Percentiles rank a stretch among this genome's conserved stretches.
phyloP scores from a whole-genome alignment of 805 yeast species.

The Blastobotrys muscicola region DNA sequence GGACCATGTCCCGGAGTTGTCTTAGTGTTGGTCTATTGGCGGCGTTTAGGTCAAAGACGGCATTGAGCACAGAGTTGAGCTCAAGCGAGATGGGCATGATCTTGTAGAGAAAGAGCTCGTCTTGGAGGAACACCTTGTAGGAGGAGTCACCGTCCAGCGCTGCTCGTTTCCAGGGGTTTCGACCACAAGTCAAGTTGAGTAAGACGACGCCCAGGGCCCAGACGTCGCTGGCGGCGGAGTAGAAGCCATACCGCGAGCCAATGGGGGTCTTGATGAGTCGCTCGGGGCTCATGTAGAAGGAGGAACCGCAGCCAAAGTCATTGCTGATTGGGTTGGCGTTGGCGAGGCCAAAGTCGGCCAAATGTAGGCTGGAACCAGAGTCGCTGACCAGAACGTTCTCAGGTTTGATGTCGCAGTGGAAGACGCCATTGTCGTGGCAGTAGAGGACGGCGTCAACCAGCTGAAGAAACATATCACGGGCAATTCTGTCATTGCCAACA shows the following conservation, averaged over 20 bases:
- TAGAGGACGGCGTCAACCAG: slow-evolving; percentile 68
- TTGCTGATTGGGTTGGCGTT: slow-evolving; percentile 51
- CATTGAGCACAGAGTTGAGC: slow-evolving; percentile 31
- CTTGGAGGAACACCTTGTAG: slow-evolving; percentile 52
- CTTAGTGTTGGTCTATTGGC: slow-evolving; percentile 7
- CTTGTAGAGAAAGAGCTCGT: slow-evolving; percentile 43
- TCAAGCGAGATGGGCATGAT: slow-evolving; percentile 68
- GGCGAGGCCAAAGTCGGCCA: slow-evolving; percentile 86
- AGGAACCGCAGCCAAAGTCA: slow-evolving; percentile 75
- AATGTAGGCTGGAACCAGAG: slow-evolving; percentile 42
- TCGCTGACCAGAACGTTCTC: slow-evolving; percentile 67
- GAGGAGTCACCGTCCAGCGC: slow-evolving; percentile 50
- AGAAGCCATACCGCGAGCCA: slow-evolving; percentile 29
- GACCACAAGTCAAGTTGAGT: slow-evolving; percentile 68
- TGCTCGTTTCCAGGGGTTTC: slow-evolving; percentile 90
- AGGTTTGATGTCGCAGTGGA: slow-evolving; percentile 88
- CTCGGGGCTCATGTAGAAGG: slow-evolving; percentile 92
- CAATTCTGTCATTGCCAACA: slow-evolving; percentile 43
- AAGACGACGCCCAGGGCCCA: slow-evolving; percentile 82
- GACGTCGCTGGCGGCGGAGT: slow-evolving; percentile 70
- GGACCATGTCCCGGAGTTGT: slow-evolving; percentile 9
- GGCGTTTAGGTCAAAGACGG: slow-evolving; percentile 11
- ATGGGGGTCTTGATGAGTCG: slow-evolving; percentile 21
- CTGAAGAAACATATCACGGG: slow-evolving; percentile 55
- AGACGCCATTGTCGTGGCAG: slow-evolving; percentile 69